Evolutionary conservation across 768 basidiomycete species (phyloP), one percentile per base, ranked within the genome.

Genomic region (Mycena polygramma): DNA sequence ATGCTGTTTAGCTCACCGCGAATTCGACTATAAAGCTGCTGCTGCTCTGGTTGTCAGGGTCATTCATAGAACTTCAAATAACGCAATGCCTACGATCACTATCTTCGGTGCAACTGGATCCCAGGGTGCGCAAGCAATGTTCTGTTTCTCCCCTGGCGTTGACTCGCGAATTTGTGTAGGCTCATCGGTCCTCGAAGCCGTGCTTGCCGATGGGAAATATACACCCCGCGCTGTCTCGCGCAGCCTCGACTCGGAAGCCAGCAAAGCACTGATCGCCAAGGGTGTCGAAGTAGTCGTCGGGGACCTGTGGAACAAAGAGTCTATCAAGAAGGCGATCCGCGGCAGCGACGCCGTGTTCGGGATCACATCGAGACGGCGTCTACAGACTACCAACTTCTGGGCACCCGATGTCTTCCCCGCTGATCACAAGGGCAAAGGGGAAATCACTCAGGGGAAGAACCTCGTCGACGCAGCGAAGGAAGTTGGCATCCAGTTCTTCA

Each of bases 401-500:
- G n/a, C n/a, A n/a, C n/a, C 20, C 39, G 57, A 57, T 22, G 37
- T 51, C 3, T 41, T n/a, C 17, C 54, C 46, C 10, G 52, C 39
- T 0, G 48, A 35, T 5, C 24, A n/a, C 6, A 13, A 60, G 2
- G 57, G 57, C 26, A 36, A 36, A 37, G 30, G 39, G 8, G 66
- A 68, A 35, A 37, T 53, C 11, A 35, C 24, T 2, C 46, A 58
- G 24, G 68, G 63, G 0, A 70, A 59, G 43, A 70, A 70, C n/a
- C 53, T 70, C 17, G 68, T 70, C 48, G 68, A 70, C 26, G 68
- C 68, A 9, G 68, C 63, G 19, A 58, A 70, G 41, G 68, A 49
- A 6, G 57, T 60, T 37, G 63, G 63, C 4, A 51, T 70, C 7
- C 59, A 53, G 14, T 54, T 68, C 24, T 65, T 70, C 43, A 59